A percentile compares a stretch with the other conserved stretches of the same genome.
phyloP scores from a whole-genome alignment of 2,329 filamentous ascomycete genomes.

The Fusarium hostae region DNA sequence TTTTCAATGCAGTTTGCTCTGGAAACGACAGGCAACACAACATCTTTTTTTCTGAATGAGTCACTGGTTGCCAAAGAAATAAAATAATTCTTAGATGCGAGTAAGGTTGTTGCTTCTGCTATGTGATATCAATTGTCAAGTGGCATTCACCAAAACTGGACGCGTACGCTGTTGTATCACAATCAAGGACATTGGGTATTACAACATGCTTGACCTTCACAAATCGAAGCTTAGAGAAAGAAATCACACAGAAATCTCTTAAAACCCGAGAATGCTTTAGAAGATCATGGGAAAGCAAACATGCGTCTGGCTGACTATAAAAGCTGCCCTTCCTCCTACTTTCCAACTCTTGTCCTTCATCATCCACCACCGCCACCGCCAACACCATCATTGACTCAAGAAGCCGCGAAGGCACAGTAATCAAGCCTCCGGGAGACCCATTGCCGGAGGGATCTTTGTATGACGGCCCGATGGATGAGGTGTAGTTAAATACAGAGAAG shows the following conservation, averaged over 20 bases:
- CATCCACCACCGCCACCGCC: neutral
- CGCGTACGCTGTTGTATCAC: neutral
- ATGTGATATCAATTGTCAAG: accelerated
- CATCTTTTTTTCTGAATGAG: too few species aligned
- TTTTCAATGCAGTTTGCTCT: neutral
- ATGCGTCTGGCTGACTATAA: neutral
- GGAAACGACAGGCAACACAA: neutral
- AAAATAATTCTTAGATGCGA: accelerated
- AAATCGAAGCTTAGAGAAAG: neutral
- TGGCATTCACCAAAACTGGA: neutral
- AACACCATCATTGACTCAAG: too few species aligned
- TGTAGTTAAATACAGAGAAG: too few species aligned
- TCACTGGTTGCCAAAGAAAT: too few species aligned
- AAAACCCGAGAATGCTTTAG: accelerated
- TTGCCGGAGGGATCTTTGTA: too few species aligned
- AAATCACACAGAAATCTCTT: accelerated
- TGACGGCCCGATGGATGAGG: too few species aligned
- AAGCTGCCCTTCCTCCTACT: neutral
- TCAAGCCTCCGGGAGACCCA: too few species aligned
- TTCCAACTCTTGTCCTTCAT: neutral
- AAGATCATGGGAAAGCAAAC: neutral
- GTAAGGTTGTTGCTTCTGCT: neutral
- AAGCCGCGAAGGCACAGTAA: too few species aligned
- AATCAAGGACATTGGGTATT: neutral
- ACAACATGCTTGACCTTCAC: neutral